phyloP scores from a whole-genome alignment of 1,284 basidiomycete species.

The Binderoboletus segoi region DNA sequence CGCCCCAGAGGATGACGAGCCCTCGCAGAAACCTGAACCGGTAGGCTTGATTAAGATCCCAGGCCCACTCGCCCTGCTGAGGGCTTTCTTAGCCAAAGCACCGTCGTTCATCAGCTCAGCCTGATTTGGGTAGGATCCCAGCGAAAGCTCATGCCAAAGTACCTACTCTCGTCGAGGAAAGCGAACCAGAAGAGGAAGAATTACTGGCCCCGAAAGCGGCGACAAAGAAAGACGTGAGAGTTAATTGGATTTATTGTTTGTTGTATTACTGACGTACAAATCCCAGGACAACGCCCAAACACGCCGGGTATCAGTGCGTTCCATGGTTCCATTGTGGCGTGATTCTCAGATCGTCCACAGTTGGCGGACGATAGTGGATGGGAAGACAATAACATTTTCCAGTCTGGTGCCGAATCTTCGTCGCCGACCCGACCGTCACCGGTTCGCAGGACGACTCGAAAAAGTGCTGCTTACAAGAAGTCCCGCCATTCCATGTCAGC shows the following conservation, averaged over 20 bases:
- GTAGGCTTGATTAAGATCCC: slow-evolving; percentile 36
- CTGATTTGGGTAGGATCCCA: slow-evolving; percentile 56
- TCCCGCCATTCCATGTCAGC: slow-evolving; percentile 72
- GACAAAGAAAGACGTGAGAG: slow-evolving; percentile 57
- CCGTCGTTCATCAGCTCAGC: slow-evolving; percentile 70
- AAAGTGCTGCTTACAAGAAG: slow-evolving; percentile 49
- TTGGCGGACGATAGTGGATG: slow-evolving; percentile 71
- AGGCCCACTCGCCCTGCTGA: slow-evolving; percentile 5
- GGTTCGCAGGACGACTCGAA: slow-evolving; percentile 50
- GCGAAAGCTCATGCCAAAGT: slow-evolving; percentile 42
- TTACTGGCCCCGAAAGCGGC: slow-evolving; percentile 61
- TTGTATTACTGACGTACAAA: slow-evolving; percentile 30
- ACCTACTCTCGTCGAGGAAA: slow-evolving; percentile 66
- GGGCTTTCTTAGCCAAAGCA: slow-evolving; percentile 52
- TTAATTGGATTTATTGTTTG: background rate
- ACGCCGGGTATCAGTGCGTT: slow-evolving; percentile 53
- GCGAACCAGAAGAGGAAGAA: slow-evolving; percentile 70
- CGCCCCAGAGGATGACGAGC: slow-evolving; percentile 44
- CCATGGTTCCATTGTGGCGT: background rate
- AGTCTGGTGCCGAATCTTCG: slow-evolving; percentile 78
- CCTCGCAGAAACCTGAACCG: slow-evolving; percentile 47
- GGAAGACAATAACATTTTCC: slow-evolving; percentile 86
- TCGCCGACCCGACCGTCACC: slow-evolving; percentile 69
- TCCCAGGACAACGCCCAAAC: slow-evolving; percentile 48
- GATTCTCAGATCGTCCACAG: slow-evolving; percentile 10